phyloP scores from a whole-genome alignment of 352 stramenopile genomes.

The Pythium phragmitis region DNA sequence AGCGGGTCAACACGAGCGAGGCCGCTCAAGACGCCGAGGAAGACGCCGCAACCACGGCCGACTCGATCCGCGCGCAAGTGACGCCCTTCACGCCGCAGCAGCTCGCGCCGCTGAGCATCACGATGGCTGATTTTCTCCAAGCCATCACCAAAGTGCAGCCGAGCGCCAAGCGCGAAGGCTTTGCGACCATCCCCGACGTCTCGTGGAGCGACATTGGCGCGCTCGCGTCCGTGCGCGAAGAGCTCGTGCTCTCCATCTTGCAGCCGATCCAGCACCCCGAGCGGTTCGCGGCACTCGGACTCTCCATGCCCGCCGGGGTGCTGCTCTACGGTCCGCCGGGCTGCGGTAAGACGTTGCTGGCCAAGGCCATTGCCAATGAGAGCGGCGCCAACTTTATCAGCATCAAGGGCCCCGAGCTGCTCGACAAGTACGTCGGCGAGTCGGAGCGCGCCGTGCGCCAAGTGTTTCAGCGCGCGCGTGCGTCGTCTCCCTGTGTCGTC shows the following conservation, averaged over 20 bases:
- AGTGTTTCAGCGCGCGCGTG: conserved; percentile 97
- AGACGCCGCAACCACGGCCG: conserved; percentile 35
- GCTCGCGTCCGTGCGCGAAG: conserved; percentile 90
- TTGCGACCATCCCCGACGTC: conserved; percentile 98
- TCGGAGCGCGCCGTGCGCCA: conserved; percentile 94
- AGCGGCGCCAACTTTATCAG: conserved; percentile 99
- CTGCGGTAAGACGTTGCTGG: conserved; percentile 98
- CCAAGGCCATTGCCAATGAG: conserved; percentile 98
- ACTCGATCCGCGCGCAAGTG: conserved; percentile 63
- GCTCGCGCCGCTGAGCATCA: conserved; percentile 92
- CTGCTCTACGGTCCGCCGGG: conserved; percentile 97
- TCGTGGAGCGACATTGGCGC: conserved; percentile 98
- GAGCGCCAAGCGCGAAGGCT: conserved; percentile 98
- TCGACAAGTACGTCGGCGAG: conserved; percentile 99
- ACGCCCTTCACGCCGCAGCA: conserved; percentile 89
- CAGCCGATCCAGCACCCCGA: conserved; percentile 97
- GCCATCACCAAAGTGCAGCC: conserved; percentile 97
- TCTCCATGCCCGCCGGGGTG: conserved; percentile 96
- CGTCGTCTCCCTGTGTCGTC: conserved; percentile 98
- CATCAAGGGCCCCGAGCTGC: conserved; percentile 98
- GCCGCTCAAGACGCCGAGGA: conserved; percentile 1
- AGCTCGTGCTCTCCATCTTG: conserved; percentile 95
- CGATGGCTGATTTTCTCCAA: conserved; percentile 96
- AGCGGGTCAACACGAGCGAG: background rate
- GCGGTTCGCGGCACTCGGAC: conserved; percentile 92